Evolutionary conservation across 306 rosid species (phyloP).

Genomic region (Gastrolobium bilobum): DNA sequence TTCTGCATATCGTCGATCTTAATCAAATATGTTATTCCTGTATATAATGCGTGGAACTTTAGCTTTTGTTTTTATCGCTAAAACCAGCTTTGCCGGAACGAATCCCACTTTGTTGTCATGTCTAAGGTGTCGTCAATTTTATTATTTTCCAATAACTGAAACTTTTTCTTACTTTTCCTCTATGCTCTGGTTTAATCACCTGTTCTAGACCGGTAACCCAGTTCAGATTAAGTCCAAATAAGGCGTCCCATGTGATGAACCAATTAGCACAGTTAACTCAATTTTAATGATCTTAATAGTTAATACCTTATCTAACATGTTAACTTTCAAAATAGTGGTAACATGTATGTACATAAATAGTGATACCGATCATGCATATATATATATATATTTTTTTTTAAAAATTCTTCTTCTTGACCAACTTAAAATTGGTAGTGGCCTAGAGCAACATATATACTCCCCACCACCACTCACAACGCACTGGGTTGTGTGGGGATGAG

Average conservation of each 20-base stretch:
- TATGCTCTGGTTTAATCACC: neutral
- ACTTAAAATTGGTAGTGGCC: slow-evolving; percentile 11
- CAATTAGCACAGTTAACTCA: too few species aligned
- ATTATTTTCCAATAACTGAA: neutral
- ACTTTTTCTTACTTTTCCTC: neutral
- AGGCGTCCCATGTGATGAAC: too few species aligned
- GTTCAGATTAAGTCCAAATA: too few species aligned
- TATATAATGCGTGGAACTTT: slow-evolving; percentile 30
- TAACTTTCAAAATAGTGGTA: neutral
- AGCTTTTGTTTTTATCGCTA: slow-evolving; percentile 46
- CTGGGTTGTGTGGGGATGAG: slow-evolving; percentile 40
- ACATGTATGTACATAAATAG: neutral
- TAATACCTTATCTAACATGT: neutral
- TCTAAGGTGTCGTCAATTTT: slow-evolving; percentile 11
- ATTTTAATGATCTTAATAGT: neutral
- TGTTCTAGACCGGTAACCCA: too few species aligned
- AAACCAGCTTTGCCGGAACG: slow-evolving; percentile 43
- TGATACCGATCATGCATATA: neutral
- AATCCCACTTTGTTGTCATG: slow-evolving; percentile 48
- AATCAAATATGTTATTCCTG: slow-evolving; percentile 27
- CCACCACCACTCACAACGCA: slow-evolving; percentile 48
- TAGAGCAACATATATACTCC: slow-evolving; percentile 28
- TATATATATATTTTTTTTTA: neutral
- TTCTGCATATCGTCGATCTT: slow-evolving; percentile 16
- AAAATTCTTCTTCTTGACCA: slow-evolving; percentile 5